A percentile compares a stretch with the other conserved stretches of the same genome.
Conservation (phyloP, 768 basidiomycete genomes). For the Suillus subluteus region DNA sequence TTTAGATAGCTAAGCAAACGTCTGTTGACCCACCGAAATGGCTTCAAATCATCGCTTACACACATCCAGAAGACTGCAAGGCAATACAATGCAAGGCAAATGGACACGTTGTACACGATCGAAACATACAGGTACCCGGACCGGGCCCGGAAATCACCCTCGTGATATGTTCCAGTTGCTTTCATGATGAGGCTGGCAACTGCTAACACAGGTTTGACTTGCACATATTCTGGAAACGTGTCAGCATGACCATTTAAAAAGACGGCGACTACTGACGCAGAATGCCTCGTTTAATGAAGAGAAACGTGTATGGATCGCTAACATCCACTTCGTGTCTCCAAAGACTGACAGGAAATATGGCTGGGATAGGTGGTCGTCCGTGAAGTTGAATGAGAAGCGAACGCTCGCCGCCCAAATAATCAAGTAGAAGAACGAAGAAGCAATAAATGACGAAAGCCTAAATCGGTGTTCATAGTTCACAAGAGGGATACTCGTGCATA, state of each 20-base stretch:
- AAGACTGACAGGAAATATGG: conserved; percentile 85
- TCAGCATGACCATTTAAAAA: conserved; percentile 7
- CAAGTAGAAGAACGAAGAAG: conserved; percentile 82
- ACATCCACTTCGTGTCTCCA: conserved; percentile 87
- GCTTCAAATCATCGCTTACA: conserved; percentile 85
- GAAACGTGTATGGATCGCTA: conserved; percentile 92
- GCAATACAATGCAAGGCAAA: conserved; percentile 83
- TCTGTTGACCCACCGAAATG: conserved; percentile 65
- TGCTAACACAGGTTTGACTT: conserved; percentile 91
- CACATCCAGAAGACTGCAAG: conserved; percentile 97
- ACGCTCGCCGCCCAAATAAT: conserved; percentile 90
- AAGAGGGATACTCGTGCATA: background rate
- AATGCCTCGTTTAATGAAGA: conserved; percentile 94
- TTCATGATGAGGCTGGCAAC: conserved; percentile 85
- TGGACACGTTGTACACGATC: conserved; percentile 82
- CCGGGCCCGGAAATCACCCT: conserved; percentile 81
- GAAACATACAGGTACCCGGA: conserved; percentile 94
- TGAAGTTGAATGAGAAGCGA: conserved; percentile 91
- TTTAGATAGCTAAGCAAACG: background rate
- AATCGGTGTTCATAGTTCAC: background rate
- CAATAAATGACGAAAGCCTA: conserved; percentile 95
- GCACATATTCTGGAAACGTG: conserved; percentile 83
- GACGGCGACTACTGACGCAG: conserved; percentile 59
- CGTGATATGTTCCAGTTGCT: conserved; percentile 82
- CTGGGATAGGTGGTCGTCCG: conserved; percentile 85